Conservation (phyloP, 345 rosid species). For the Psidium guajava region DNA sequence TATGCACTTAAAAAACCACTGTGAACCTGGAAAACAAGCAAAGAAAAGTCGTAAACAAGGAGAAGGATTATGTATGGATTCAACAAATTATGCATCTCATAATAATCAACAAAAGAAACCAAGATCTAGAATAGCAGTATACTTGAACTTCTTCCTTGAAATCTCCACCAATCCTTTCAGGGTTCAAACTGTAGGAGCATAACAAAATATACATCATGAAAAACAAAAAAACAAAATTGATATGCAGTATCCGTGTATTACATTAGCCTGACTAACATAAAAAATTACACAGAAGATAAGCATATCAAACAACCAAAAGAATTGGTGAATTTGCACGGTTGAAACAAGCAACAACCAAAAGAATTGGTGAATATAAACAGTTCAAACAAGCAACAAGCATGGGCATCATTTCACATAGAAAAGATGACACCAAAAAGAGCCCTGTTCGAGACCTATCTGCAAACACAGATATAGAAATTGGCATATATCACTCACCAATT, state of each 20-base stretch:
- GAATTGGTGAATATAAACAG: background rate
- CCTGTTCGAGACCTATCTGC: background rate
- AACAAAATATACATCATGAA: background rate
- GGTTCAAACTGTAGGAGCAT: conserved; percentile 49
- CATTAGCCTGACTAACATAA: background rate
- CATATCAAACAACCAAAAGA: background rate
- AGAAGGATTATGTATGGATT: background rate
- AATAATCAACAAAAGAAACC: background rate
- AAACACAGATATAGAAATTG: background rate
- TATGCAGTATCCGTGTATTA: background rate
- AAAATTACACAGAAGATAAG: background rate
- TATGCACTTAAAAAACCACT: conserved; percentile 85
- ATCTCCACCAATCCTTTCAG: conserved; percentile 92
- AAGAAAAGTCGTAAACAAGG: background rate
- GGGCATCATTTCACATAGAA: background rate
- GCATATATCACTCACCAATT: background rate
- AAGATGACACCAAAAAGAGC: background rate
- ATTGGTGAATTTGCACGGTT: background rate
- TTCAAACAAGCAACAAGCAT: background rate
- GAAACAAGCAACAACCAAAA: background rate
- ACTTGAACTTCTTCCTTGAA: conserved; percentile 94
- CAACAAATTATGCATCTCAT: background rate
- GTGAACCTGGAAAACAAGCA: conserved; percentile 53
- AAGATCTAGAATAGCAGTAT: conserved; percentile 2
- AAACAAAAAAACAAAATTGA: background rate